Base-by-base conservation (phyloP, 768 basidiomycete genomes). In the Lactifluus piperatus region DNA sequence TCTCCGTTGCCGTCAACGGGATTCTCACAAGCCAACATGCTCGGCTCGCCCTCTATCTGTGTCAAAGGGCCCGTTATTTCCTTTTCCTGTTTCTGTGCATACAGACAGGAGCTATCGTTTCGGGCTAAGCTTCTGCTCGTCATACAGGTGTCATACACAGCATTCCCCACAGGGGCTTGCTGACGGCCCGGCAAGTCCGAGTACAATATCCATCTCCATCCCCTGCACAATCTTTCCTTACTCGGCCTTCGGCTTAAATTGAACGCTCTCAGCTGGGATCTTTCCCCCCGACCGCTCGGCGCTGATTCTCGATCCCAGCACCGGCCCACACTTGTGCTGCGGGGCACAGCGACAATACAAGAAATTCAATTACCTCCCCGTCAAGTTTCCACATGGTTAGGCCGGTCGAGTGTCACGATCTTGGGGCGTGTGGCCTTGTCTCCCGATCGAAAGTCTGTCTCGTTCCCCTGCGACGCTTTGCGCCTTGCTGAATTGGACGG, bases 201-300 rank as follows among this genome's bases (percentile, higher is more conserved):
- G 20, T 18, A 11, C 43, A 44, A 20, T 44, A 22, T 59, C 58
- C 53, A 60, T 55, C n/a, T n/a, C n/a, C n/a, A n/a, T 60, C 36
- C 32, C 53, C 48, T 47, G 47, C 43, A 48, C 37, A 44, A 60
- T 60, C 26, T 60, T 55, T 44, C 58, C 58, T 60, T 60, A 44
- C 45, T 45, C 32, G 18, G 58, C 14, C 48, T 55, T 11, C 48
- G 44, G 54, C 54, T 60, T 55, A 60, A 32, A 55, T 55, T 50
- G 37, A 59, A 48, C 30, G 14, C 46, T 41, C 24, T 10, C 18
- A 14, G 11, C 11, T 36, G 36, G 26, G n/a, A 37, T 36, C 20
- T 49, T 41, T 41, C n/a, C 27, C 27, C n/a, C 52, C 52, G 48
- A 50, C 36, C 27, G 3, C 48, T 34, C 27, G 41, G 32, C n/a